phyloP scores from a whole-genome alignment of 495 filamentous ascomycete species.

The Corynascus novoguineensis region DNA sequence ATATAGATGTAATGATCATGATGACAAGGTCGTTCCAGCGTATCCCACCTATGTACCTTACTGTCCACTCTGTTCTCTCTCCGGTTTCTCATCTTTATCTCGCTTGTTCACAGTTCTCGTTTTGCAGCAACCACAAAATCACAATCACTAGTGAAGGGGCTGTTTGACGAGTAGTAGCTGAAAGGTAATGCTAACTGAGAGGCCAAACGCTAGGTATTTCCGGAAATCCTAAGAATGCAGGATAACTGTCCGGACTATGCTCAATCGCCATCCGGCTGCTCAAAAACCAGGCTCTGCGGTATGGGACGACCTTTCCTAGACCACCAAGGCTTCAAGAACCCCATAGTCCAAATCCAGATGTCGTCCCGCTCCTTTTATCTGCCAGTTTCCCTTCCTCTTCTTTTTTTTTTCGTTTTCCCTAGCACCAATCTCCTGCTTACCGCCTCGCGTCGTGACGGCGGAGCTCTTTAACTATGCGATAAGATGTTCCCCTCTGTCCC shows the following conservation, averaged over 20 bases:
- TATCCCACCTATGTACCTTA: no score
- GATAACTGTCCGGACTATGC: slow-evolving; percentile 9
- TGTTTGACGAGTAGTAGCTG: not conserved
- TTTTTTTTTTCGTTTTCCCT: slow-evolving; percentile 12
- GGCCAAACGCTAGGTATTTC: slow-evolving; percentile 18
- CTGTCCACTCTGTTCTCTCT: no score
- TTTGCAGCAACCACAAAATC: not conserved
- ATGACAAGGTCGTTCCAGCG: not conserved
- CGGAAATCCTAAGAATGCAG: slow-evolving; percentile 13
- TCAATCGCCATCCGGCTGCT: slow-evolving; percentile 13
- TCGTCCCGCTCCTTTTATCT: slow-evolving; percentile 18
- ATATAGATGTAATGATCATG: not conserved
- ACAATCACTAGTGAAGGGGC: not conserved
- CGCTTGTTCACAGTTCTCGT: no score
- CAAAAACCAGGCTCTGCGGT: slow-evolving; percentile 25
- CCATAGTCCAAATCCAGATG: slow-evolving; percentile 30
- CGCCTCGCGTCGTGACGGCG: not conserved
- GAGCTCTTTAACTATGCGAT: slow-evolving; percentile 5
- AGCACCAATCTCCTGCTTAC: no score
- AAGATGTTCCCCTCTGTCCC: not conserved
- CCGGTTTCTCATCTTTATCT: not conserved
- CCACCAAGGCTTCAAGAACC: slow-evolving; percentile 26
- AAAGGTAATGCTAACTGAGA: slow-evolving; percentile 11
- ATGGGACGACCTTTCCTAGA: slow-evolving; percentile 34
- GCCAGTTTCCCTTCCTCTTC: slow-evolving; percentile 14